phyloP scores from a whole-genome alignment of 257 asterid genomes.

The Solanum chiquidenum region DNA sequence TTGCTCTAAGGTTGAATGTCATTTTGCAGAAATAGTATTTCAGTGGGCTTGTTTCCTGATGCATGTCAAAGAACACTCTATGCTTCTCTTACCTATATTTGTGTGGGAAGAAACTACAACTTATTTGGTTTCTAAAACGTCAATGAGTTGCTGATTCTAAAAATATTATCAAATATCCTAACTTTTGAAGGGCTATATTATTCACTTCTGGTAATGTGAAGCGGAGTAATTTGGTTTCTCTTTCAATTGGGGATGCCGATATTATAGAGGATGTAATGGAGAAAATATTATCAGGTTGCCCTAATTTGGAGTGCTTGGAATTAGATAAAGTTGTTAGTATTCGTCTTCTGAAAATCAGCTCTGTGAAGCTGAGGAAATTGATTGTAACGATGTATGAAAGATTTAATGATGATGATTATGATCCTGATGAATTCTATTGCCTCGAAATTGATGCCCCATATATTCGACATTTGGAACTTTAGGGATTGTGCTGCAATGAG shows the following conservation, averaged over 20 bases:
- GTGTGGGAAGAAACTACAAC: slow-evolving; percentile 1
- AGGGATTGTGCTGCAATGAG: neutral
- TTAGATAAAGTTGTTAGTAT: neutral
- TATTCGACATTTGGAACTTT: neutral
- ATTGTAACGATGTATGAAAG: neutral
- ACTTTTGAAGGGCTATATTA: too few species aligned
- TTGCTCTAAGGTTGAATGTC: neutral
- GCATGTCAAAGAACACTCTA: slow-evolving; percentile 3
- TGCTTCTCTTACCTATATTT: neutral
- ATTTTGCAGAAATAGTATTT: neutral
- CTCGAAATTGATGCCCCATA: neutral
- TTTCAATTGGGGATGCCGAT: neutral
- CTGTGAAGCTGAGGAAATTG: neutral
- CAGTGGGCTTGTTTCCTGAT: neutral
- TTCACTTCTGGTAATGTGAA: neutral
- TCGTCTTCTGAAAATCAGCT: neutral
- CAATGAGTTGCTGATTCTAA: too few species aligned
- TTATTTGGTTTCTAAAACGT: too few species aligned
- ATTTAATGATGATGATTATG: neutral
- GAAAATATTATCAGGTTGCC: neutral
- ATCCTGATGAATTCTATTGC: neutral
- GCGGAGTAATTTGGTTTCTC: neutral
- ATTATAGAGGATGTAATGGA: neutral
- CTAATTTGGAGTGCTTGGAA: neutral
- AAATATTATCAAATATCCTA: too few species aligned